Conservation (phyloP, 176 grass and related monocot genomes). For the Saccharum spontaneum region DNA sequence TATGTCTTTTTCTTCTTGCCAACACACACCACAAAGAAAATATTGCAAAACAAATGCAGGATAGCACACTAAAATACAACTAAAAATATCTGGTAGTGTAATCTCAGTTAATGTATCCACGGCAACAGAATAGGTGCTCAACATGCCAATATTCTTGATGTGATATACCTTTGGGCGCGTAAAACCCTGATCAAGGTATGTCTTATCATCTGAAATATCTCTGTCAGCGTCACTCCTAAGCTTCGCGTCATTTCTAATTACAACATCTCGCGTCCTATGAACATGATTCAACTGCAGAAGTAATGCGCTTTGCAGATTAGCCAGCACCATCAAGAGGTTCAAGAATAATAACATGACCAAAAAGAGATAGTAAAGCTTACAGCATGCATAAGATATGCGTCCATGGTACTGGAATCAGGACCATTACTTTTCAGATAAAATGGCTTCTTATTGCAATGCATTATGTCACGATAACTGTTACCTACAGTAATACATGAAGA, state of each 20-base stretch:
- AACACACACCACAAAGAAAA: conserved; percentile 16
- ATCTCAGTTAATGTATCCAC: not conserved
- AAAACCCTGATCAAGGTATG: conserved; percentile 92
- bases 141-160: conserved; percentile 8
- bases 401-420: conserved; percentile 86
- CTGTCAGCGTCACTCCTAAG: conserved; percentile 58
- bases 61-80: not conserved
- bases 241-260: conserved; percentile 84
- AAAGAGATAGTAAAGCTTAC: conserved; percentile 56
- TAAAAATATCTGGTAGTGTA: not conserved
- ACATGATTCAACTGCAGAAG: conserved; percentile 89
- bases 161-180: conserved; percentile 87
- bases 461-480: conserved; percentile 84
- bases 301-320: conserved; percentile 29
- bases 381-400: conserved; percentile 91
- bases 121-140: not conserved
- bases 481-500: conserved; percentile 53
- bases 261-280: conserved; percentile 75
- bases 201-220: conserved; percentile 58
- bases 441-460: conserved; percentile 97
- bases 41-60: not conserved
- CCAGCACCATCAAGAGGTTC: conserved; percentile 18
- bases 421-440: conserved; percentile 82
- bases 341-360: conserved; percentile 21
- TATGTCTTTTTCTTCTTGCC: not conserved